Base-by-base conservation (phyloP, 2,329 filamentous ascomycete genomes). In the Alternaria sp. region DNA sequence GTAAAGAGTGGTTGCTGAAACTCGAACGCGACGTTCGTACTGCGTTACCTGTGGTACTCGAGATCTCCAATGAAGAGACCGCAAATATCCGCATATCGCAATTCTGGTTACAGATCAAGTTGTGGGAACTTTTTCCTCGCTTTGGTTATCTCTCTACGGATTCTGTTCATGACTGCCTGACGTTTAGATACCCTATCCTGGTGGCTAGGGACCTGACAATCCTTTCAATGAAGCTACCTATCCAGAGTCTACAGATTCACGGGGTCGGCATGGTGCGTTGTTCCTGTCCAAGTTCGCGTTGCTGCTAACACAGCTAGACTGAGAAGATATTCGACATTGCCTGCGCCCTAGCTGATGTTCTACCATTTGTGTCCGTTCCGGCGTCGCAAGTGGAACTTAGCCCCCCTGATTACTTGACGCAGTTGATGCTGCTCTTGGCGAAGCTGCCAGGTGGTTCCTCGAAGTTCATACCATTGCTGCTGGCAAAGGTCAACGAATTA, bases 21-120 rank as follows among this genome's bases (percentile, higher is more conserved):
- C 77, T 92, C 18, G 87, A 91, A 70, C 88, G 89, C 74, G 86
- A 90, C 72, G 80, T 90, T 4, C 81, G 81, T 36, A 86, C 87
- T 3, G 81, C 85, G 9, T 76, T 87, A 2, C 84, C 85, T 6
- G 74, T 81, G 0, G 85, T 84, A 44, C 80, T 87, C 46, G 85
- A 80, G 46, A 69, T 83, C 54, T 80, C 79, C 3, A 85, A 89
- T 28, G 80, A 83, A 4, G 85, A 85, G 66, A 79, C 86, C 8
- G 78, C 82, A 26, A 88, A 90, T 54, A 73, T 88, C 16, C 80
- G 83, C 20, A 81, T 83, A 2, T 88, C 87, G 68, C 87, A 90
- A 69, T 84, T 88, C 63, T 91, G 88, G 88, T 78, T 91, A 20
- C 87, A 88, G 77, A 86, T 84, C 56, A 85, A 87, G 54, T 80